Evolutionary conservation across 805 yeast genomes (phyloP).

Genomic region (Tetrapisispora fleetii): DNA sequence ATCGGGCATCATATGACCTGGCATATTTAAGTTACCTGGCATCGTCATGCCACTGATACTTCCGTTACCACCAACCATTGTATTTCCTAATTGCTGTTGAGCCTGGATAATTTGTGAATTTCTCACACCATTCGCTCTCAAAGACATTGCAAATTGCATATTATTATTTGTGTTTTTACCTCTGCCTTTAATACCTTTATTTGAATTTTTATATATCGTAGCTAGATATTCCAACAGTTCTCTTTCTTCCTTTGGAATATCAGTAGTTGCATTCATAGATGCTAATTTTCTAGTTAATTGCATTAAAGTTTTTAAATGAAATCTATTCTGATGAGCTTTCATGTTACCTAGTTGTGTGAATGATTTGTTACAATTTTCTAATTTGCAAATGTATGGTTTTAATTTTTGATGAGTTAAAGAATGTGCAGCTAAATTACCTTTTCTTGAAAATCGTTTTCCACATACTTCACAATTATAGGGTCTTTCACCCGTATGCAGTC

Average conservation of each 20-base stretch:
- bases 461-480: conserved; percentile 79
- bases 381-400: conserved; percentile 69
- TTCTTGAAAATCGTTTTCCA: conserved; percentile 68
- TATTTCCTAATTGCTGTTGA: neutral
- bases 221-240: conserved; percentile 70
- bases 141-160: neutral
- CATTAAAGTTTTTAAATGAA: conserved; percentile 65
- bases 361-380: conserved; percentile 73
- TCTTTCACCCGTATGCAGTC: conserved; percentile 86
- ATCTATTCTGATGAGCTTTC: conserved; percentile 88
- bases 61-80: neutral
- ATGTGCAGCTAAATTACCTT: conserved; percentile 89
- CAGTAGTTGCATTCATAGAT: conserved; percentile 42
- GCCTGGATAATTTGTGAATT: neutral
- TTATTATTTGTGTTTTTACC: conserved; percentile 41
- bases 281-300: conserved; percentile 59
- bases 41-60: neutral
- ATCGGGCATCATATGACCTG: neutral
- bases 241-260: conserved; percentile 52
- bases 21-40: neutral
- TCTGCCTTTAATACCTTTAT: conserved; percentile 85
- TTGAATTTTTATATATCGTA: conserved; percentile 74
- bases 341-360: conserved; percentile 89
- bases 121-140: neutral
- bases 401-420: conserved; percentile 67